A percentile compares a stretch with the other conserved stretches of the same genome.
Conservation (phyloP, 1,284 basidiomycete species). For the Testicularia cyperi region DNA sequence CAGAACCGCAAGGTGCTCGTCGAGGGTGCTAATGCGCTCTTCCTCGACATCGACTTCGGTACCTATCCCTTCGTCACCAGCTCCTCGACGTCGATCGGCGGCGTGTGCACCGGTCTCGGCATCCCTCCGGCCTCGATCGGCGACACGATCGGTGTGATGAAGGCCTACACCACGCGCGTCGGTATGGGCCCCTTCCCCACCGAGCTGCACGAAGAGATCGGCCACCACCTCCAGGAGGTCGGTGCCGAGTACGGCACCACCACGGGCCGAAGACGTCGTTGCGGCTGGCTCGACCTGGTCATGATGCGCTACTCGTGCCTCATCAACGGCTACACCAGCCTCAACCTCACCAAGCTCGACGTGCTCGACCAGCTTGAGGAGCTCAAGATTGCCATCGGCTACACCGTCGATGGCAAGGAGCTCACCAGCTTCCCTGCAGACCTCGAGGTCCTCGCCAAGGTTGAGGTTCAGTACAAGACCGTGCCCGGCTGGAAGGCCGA, state of each 20-base stretch:
- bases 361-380: conserved; percentile 81
- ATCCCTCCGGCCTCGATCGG: conserved; percentile 87
- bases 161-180: conserved; percentile 96
- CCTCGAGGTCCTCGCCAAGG: conserved; percentile 76
- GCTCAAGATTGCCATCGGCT: conserved; percentile 85
- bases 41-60: conserved; percentile 97
- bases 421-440: conserved; percentile 90
- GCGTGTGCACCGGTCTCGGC: conserved; percentile 92
- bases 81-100: conserved; percentile 87
- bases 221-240: conserved; percentile 87
- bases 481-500: conserved; percentile 87
- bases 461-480: conserved; percentile 85
- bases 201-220: conserved; percentile 84
- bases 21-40: conserved; percentile 95
- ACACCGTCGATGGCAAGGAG: conserved; percentile 76
- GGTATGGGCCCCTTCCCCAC: conserved; percentile 97
- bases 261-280: conserved; percentile 86
- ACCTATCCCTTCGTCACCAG: conserved; percentile 97
- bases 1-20: conserved; percentile 79
- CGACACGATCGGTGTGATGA: conserved; percentile 85
- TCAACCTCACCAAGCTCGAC: conserved; percentile 96
- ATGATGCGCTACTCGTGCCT: conserved; percentile 88
- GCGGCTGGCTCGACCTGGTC: conserved; percentile 96
- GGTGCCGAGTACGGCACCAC: conserved; percentile 89
- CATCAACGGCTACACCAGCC: conserved; percentile 91